These are phyloP conservation scores for Byssothecium circinans DNA, from an alignment of 2,329 filamentous ascomycete genomes.

Conservation along the genomic window DNA sequence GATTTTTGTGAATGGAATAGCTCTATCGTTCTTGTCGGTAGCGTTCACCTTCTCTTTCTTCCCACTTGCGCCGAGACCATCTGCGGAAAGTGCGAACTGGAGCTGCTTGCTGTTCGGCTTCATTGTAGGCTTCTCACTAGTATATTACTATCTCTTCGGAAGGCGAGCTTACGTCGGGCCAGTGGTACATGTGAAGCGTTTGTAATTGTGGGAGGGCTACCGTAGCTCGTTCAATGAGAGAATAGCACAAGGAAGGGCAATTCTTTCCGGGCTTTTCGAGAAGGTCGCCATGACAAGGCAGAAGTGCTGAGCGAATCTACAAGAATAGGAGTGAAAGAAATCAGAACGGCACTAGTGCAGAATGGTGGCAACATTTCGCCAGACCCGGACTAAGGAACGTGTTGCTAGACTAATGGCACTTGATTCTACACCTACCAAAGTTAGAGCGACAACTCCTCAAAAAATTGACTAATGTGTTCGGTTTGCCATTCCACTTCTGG, in stretches of 20 bases:
- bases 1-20: constrained; percentile 47
- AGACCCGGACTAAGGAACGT: too few species aligned
- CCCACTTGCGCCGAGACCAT: constrained; percentile 35
- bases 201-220: too few species aligned
- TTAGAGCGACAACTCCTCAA: not conserved
- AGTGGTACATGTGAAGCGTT: constrained; percentile 28
- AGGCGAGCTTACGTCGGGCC: constrained; percentile 45
- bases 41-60: constrained; percentile 52
- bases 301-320: too few species aligned
- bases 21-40: constrained; percentile 44
- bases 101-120: constrained; percentile 50
- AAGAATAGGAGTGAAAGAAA: too few species aligned
- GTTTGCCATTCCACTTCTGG: constrained; percentile 2
- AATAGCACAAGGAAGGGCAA: too few species aligned
- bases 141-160: constrained; percentile 48
- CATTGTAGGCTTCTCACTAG: constrained; percentile 47
- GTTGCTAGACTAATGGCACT: too few species aligned
- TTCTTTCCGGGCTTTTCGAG: too few species aligned
- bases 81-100: constrained; percentile 51
- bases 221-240: too few species aligned
- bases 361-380: too few species aligned
- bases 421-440: too few species aligned
- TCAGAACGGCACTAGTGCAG: too few species aligned
- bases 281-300: too few species aligned
- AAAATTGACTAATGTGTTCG: not conserved